Conservation (phyloP, 1,139 yeast species). For the Blastobotrys buckinghamii region DNA sequence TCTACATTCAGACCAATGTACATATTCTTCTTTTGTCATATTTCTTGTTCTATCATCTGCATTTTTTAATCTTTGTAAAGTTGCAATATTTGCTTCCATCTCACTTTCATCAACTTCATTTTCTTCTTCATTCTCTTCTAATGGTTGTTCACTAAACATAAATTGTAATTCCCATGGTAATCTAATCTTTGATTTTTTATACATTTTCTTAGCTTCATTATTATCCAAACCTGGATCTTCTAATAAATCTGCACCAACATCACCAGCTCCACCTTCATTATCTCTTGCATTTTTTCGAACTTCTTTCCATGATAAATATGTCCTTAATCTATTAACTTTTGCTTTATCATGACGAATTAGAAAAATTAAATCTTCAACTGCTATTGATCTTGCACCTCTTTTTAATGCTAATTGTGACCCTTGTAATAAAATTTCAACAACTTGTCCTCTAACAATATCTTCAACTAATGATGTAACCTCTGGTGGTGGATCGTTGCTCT, state of each 20-base stretch:
- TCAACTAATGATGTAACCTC: conserved; percentile 89
- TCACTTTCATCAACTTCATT: conserved; percentile 75
- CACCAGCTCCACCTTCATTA: conserved; percentile 76
- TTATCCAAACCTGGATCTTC: conserved; percentile 41
- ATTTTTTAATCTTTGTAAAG: conserved; percentile 77
- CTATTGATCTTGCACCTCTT: conserved; percentile 78
- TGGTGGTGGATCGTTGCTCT: conserved; percentile 86
- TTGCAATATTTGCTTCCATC: conserved; percentile 83
- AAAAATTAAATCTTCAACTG: conserved; percentile 91
- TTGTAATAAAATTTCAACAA: conserved; percentile 77
- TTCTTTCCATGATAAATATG: conserved; percentile 95
- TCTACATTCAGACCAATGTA: conserved; percentile 98
- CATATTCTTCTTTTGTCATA: conserved; percentile 96
- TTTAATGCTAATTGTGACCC: conserved; percentile 71
- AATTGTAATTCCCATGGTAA: conserved; percentile 95
- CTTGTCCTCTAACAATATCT: conserved; percentile 93
- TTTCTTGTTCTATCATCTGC: conserved; percentile 91
- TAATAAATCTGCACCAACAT: conserved; percentile 48
- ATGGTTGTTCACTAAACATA: conserved; percentile 87
- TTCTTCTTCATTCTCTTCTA: conserved; percentile 69
- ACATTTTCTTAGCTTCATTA: conserved; percentile 50
- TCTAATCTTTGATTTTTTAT: conserved; percentile 73
- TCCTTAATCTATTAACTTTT: conserved; percentile 82
- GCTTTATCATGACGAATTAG: conserved; percentile 91
- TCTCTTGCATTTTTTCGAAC: conserved; percentile 96